Percentiles rank a stretch among this genome's conserved stretches.
Conservation (phyloP, 2,329 filamentous ascomycete genomes). For the Verticillium nonalfalfae region DNA sequence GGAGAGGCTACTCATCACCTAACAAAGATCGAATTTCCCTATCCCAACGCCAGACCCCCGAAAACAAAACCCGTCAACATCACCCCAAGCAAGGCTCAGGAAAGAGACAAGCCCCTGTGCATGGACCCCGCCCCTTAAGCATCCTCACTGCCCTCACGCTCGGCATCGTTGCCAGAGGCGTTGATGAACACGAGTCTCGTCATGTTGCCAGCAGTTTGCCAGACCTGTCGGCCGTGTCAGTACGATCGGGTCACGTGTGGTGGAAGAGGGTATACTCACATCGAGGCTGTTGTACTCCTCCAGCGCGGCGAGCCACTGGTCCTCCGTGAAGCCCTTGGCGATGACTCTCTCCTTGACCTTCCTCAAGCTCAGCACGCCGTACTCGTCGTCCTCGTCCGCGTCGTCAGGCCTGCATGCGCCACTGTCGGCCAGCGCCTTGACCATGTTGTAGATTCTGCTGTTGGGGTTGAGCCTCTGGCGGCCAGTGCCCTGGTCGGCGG, state of each 20-base stretch:
- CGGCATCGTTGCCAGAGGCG: constrained; percentile 18
- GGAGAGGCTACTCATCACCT: neutral
- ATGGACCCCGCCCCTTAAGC: neutral
- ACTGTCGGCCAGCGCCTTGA: constrained; percentile 79
- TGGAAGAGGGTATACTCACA: constrained; percentile 54
- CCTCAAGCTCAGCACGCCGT: constrained; percentile 65
- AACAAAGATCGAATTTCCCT: neutral
- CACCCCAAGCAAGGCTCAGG: neutral
- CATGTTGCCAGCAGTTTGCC: constrained; percentile 70
- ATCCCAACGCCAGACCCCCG: neutral
- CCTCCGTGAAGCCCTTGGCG: constrained; percentile 93
- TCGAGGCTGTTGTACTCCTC: constrained; percentile 85
- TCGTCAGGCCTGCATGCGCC: constrained; percentile 77
- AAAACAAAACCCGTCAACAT: neutral
- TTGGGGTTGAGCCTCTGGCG: constrained; percentile 70
- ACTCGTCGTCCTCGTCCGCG: constrained; percentile 44
- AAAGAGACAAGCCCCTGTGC: neutral
- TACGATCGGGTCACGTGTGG: neutral
- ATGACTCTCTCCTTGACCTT: constrained; percentile 87
- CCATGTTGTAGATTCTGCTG: constrained; percentile 91
- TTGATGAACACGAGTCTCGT: constrained; percentile 67
- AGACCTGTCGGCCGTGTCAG: constrained; percentile 53
- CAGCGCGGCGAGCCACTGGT: constrained; percentile 81
- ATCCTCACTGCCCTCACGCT: constrained; percentile 4
- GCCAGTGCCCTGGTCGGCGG: constrained; percentile 57